phyloP scores from a whole-genome alignment of 768 basidiomycete species.

The Rhodotorula graminis region DNA sequence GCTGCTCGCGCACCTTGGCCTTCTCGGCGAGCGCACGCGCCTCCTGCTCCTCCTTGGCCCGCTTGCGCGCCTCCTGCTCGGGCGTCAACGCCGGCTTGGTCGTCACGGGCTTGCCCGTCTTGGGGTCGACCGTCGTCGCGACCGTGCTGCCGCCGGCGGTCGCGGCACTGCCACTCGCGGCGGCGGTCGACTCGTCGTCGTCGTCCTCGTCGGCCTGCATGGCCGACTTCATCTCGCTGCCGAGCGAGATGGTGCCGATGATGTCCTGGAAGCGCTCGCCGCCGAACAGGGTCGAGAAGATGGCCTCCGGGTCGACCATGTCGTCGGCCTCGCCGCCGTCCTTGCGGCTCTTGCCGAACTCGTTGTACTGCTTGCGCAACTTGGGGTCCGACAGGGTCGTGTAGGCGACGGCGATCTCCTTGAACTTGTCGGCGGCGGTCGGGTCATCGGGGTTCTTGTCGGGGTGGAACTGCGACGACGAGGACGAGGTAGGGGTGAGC shows the following conservation, averaged over 20 bases:
- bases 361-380: constrained; percentile 76
- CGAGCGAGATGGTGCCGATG: constrained; percentile 81
- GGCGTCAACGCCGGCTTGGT: constrained; percentile 45
- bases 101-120: neutral
- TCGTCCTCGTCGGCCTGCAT: constrained; percentile 66
- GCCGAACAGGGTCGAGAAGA: constrained; percentile 70
- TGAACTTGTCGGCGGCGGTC: constrained; percentile 61
- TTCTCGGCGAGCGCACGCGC: constrained; percentile 53
- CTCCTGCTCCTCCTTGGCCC: constrained; percentile 50
- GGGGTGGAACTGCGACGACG: constrained; percentile 44
- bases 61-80: constrained; percentile 60
- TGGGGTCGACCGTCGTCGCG: neutral
- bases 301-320: constrained; percentile 68
- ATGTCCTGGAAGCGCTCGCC: constrained; percentile 58
- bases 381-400: constrained; percentile 34
- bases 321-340: constrained; percentile 76
- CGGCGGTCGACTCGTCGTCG: neutral
- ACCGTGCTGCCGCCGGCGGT: neutral
- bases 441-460: constrained; percentile 90
- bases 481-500: neutral
- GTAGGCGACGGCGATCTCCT: constrained; percentile 72
- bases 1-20: constrained; percentile 70
- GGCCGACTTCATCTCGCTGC: constrained; percentile 86
- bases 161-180: neutral
- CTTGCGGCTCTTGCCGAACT: constrained; percentile 63